phyloP scores from a whole-genome alignment of 2,329 filamentous ascomycete genomes.

The Coniella vitis region DNA sequence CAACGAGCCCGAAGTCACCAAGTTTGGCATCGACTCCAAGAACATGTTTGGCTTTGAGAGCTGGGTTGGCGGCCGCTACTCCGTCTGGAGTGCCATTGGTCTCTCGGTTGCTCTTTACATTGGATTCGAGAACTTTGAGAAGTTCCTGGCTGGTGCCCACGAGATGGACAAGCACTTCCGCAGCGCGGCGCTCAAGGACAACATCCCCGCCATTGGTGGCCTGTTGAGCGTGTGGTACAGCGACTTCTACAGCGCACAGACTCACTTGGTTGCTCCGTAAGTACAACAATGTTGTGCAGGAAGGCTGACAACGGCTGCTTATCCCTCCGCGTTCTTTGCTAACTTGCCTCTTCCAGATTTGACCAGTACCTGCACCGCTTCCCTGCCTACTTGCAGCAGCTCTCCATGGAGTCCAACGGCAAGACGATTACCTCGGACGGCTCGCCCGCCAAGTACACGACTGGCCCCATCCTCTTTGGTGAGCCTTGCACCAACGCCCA shows the following conservation, averaged over 20 bases:
- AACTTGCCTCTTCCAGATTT: constrained; percentile 54
- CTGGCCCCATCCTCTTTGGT: constrained; percentile 88
- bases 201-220: constrained; percentile 89
- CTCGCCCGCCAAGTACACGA: constrained; percentile 93
- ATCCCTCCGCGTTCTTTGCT: too few relatives aligned
- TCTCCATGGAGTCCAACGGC: constrained; percentile 99
- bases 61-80: constrained; percentile 98
- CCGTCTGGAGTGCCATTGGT: constrained; percentile 97
- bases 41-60: constrained; percentile 99
- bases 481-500: constrained; percentile 98
- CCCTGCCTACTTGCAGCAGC: constrained; percentile 96
- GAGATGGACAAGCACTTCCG: constrained; percentile 99
- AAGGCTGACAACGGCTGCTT: constrained; percentile 1
- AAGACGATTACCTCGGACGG: constrained; percentile 91
- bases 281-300: constrained; percentile 28
- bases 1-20: constrained; percentile 90
- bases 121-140: constrained; percentile 94
- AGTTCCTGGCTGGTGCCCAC: constrained; percentile 90
- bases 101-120: constrained; percentile 91
- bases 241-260: constrained; percentile 97
- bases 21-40: constrained; percentile 97
- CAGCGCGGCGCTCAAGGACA: constrained; percentile 81
- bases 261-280: constrained; percentile 90
- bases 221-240: constrained; percentile 98
- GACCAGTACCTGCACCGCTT: constrained; percentile 99